These are phyloP conservation scores for Lindgomyces ingoldianus DNA, from an alignment of 495 filamentous ascomycete genomes.

Conservation along the genomic window DNA sequence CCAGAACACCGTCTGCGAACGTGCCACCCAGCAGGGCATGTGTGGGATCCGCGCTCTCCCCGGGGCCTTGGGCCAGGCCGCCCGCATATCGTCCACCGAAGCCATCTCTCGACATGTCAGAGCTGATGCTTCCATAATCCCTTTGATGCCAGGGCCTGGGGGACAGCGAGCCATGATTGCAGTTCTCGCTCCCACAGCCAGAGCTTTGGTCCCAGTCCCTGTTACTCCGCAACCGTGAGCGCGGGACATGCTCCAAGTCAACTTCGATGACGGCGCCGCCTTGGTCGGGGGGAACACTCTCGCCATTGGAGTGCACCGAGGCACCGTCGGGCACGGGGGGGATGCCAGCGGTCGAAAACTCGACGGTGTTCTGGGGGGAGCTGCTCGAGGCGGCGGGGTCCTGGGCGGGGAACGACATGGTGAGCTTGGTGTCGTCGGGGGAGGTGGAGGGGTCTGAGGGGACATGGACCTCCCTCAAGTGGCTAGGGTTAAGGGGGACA, in stretches of 20 bases:
- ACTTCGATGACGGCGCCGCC: constrained; percentile 20
- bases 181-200: constrained; percentile 49
- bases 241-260: constrained; percentile 20
- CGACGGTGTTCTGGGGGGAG: constrained; percentile 18
- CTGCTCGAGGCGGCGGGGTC: constrained; percentile 23
- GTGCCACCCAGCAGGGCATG: constrained; percentile 46
- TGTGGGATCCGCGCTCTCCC: constrained; percentile 23
- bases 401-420: constrained; percentile 4
- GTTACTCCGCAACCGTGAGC: constrained; percentile 36
- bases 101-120: constrained; percentile 38
- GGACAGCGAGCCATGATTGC: constrained; percentile 80
- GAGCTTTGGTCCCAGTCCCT: constrained; percentile 41
- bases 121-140: constrained; percentile 49
- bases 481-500: constrained; percentile 37
- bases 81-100: constrained; percentile 36
- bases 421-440: constrained; percentile 30
- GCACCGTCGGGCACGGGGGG: constrained; percentile 23
- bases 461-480: constrained; percentile 34
- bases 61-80: constrained; percentile 19
- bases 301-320: constrained; percentile 26
- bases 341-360: constrained; percentile 36
- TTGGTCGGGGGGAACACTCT: constrained; percentile 5
- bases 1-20: constrained; percentile 46
- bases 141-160: constrained; percentile 58
- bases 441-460: constrained; percentile 32